These are phyloP conservation scores for Lactarius akahatsu DNA, from an alignment of 768 basidiomycete species.

Conservation along the genomic window DNA sequence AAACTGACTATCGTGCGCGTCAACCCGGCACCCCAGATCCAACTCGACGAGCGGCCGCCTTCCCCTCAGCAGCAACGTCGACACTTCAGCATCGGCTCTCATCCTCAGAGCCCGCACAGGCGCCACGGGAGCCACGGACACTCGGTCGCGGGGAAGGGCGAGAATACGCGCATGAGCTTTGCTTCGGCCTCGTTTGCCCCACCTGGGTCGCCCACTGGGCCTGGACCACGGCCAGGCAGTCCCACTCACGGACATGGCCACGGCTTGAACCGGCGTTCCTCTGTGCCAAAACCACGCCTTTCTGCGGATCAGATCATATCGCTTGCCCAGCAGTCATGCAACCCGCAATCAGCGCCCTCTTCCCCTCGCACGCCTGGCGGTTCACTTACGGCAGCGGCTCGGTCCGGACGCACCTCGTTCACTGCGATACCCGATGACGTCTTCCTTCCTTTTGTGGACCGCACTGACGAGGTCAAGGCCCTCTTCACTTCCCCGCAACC, in stretches of 20 bases:
- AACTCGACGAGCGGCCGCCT: slow-evolving; percentile 41
- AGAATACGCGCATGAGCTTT: slow-evolving; percentile 51
- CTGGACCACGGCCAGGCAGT: slow-evolving; percentile 32
- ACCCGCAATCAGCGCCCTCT: slow-evolving; percentile 39
- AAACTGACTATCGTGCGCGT: slow-evolving; percentile 77
- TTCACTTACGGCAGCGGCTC: slow-evolving; percentile 24
- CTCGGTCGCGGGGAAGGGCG: slow-evolving; percentile 31
- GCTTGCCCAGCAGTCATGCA: slow-evolving; percentile 62
- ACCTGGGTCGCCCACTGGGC: slow-evolving; percentile 30
- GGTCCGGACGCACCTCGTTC: slow-evolving; percentile 53
- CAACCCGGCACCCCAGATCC: slow-evolving; percentile 32
- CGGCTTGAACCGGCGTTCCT: slow-evolving; percentile 47
- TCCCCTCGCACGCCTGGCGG: slow-evolving; percentile 30
- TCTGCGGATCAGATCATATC: slow-evolving; percentile 74
- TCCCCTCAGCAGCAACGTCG: slow-evolving; percentile 32
- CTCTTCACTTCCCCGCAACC: slow-evolving; percentile 60
- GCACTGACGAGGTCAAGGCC: slow-evolving; percentile 68
- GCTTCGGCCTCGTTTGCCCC: slow-evolving; percentile 63
- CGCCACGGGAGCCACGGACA: slow-evolving; percentile 37
- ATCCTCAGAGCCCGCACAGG: slow-evolving; percentile 32
- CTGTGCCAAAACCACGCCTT: slow-evolving; percentile 40
- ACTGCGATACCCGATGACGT: slow-evolving; percentile 74
- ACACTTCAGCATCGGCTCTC: slow-evolving; percentile 32
- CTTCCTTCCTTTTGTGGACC: slow-evolving; percentile 84
- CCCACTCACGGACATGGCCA: slow-evolving; percentile 31